Base-by-base conservation (phyloP, 2,329 filamentous ascomycete genomes). In the Ceratocystis destructans region DNA sequence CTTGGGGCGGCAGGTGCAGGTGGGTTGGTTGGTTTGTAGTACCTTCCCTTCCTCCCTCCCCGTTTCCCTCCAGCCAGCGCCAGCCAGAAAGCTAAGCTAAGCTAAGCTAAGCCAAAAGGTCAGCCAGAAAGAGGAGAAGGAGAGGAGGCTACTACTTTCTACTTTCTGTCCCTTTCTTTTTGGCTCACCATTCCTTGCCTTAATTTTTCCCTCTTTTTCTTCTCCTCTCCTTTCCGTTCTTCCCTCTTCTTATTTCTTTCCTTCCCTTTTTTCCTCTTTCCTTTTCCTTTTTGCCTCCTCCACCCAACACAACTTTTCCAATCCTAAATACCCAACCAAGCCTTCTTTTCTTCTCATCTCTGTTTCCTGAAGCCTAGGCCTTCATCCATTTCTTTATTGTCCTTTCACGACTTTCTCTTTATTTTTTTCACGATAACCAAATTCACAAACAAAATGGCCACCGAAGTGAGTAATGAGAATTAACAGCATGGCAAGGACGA, bases 391-490 rank as follows among this genome's bases (percentile, higher is more conserved):
- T 66, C 62, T 55, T 46, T 64, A 48, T 61, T 61, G 44, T 57
- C 53, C 64, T 50, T 48, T 45, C 55, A 50, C 55, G 44, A 57
- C 55, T 31, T 48, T 64, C 64, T 44, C 53, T 57, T 59, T 64
- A 37, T 66, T 62, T 55, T 62, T 64, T 46, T 62, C 57, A 64
- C 67, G 59, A 67, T 67, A 68, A 63, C 63, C 61, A 67, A 66
- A 41, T 65, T 69, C 68, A 67, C 64, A 71, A 70, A 73, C 75
- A 82, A 73, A 75, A 85, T 85, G 83, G 80, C 81, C 76, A 82
- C 80, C 78, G 83, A 86, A 79, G 83, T 86, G 82, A 73, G 82
- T 79, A 46, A 62, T 28, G 17, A 37, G 10, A 37, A 37, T 37
- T 12, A 37, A 37, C 33, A 37, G 33, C 33, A 37, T 37, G 8